Conservation (phyloP, 805 yeast genomes). For the Candida adriatica region DNA sequence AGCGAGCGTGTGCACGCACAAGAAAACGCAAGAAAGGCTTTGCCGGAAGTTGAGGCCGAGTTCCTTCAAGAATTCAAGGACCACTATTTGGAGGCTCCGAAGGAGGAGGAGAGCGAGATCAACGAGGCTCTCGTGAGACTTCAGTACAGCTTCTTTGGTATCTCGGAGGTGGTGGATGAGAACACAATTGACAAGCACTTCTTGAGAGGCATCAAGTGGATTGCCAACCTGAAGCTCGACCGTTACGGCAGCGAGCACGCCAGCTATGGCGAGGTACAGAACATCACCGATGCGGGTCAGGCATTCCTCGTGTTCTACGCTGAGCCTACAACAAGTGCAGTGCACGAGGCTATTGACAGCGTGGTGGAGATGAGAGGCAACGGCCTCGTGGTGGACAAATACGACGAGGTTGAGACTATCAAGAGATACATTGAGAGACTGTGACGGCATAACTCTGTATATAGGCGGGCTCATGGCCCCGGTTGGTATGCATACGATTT, state of each 20-base stretch:
- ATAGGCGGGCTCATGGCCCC: too few species aligned
- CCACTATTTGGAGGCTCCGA: conserved; percentile 49
- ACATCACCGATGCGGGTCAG: conserved; percentile 31
- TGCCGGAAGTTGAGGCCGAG: conserved; percentile 35
- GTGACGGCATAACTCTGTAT: too few species aligned
- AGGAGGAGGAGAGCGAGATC: conserved; percentile 48
- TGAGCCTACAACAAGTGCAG: conserved; percentile 34
- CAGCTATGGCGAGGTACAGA: conserved; percentile 20
- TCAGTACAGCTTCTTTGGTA: conserved; percentile 81
- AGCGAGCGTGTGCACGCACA: conserved; percentile 77
- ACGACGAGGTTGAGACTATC: conserved; percentile 31
- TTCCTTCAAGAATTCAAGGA: conserved; percentile 52
- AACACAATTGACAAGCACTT: conserved; percentile 53
- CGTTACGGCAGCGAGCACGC: conserved; percentile 43
- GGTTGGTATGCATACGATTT: too few species aligned
- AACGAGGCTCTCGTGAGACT: conserved; percentile 70
- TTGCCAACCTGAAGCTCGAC: conserved; percentile 61
- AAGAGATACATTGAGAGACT: conserved; percentile 21
- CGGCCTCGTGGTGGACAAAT: conserved; percentile 25
- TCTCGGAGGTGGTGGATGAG: conserved; percentile 57
- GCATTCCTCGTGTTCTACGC: conserved; percentile 42
- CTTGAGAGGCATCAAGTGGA: conserved; percentile 57
- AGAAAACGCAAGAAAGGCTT: conserved; percentile 46
- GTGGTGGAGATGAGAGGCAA: conserved; percentile 42
- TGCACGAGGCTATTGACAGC: conserved; percentile 33